Evolutionary conservation across 2,329 filamentous ascomycete genomes (phyloP), one percentile per base, ranked within the genome.

Genomic region (Dactylellina parvicollis): DNA sequence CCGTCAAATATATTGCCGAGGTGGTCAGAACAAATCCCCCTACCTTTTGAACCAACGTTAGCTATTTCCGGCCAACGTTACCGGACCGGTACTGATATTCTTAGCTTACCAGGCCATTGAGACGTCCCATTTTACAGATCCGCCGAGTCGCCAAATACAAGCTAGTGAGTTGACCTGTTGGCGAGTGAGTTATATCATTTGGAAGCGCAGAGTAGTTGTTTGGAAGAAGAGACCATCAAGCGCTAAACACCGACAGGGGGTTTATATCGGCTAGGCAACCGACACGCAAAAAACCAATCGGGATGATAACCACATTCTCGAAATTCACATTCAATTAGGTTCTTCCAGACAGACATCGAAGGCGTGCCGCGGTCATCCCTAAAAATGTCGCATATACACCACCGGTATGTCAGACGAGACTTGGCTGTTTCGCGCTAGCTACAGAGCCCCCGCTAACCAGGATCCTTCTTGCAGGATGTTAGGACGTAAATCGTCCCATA

Each of bases 401-500:
- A 73, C 20, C 52, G 69, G 69, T 73, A 60, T n/a, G 59, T 42
- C 16, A 8, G 24, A n/a, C 34, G 7, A 38, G 22, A 16, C 14
- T 22, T 8, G 32, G 16, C n/a, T 32, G 20, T 22, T 7, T 47
- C 34, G 12, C 2, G 10, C n/a, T 1, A 22, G 1, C n/a, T 20
- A n/a, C 24, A 20, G 28, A 24, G 22, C n/a, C 30, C n/a, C 22
- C n/a, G 28, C 49, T 26, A n/a, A 36, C 12, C n/a, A 20, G 8
- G n/a, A 47, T 44, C n/a, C 9, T 52, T 9, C n/a, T 2, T 28
- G 1, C 12, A 66, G 59, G 20, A 73, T 96, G 82, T 85, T 99
- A 75, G 89, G 89, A 82, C 92, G 95, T 78, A 86, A 88, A 77
- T 96, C 92, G 56, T 85, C 94, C 62, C 95, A 97, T 81, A 88